These are phyloP conservation scores for Naganishia onofrii DNA, from an alignment of 768 basidiomycete species.

Conservation along the genomic window DNA sequence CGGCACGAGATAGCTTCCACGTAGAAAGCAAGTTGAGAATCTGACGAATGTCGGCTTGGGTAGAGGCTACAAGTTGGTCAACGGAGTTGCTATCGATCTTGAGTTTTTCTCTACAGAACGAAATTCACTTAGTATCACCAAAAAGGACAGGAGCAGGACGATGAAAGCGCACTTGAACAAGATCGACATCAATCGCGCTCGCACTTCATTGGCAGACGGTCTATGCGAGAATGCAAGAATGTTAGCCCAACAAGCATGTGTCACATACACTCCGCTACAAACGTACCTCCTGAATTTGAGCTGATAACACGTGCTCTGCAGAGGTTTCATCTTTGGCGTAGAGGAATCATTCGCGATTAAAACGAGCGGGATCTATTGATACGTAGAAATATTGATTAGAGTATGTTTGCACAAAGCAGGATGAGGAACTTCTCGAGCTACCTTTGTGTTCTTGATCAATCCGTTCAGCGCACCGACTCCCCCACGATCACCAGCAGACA, in stretches of 20 bases:
- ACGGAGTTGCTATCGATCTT: constrained; percentile 85
- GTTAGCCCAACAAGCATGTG: constrained; percentile 33
- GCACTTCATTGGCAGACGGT: constrained; percentile 70
- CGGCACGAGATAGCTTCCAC: constrained; percentile 74
- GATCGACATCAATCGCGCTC: constrained; percentile 84
- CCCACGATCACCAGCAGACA: constrained; percentile 95
- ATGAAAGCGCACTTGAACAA: constrained; percentile 72
- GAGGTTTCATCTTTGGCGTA: constrained; percentile 86
- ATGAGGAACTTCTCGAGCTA: constrained; percentile 43
- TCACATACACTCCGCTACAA: background rate
- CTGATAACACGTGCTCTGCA: constrained; percentile 67
- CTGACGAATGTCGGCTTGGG: constrained; percentile 94
- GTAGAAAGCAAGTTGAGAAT: constrained; percentile 98
- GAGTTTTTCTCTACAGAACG: constrained; percentile 74
- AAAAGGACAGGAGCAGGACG: constrained; percentile 9
- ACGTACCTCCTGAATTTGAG: constrained; percentile 74
- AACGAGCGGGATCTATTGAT: constrained; percentile 80
- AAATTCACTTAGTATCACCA: background rate
- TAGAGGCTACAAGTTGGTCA: constrained; percentile 81
- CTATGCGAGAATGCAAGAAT: constrained; percentile 54
- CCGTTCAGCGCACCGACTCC: constrained; percentile 91
- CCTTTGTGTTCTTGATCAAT: constrained; percentile 89
- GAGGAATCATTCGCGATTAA: constrained; percentile 91
- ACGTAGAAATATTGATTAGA: background rate
- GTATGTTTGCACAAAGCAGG: background rate